A percentile compares a stretch with the other conserved stretches of the same genome.
Conservation (phyloP, 2,329 filamentous ascomycete species). For the Fusarium transvaalense region DNA sequence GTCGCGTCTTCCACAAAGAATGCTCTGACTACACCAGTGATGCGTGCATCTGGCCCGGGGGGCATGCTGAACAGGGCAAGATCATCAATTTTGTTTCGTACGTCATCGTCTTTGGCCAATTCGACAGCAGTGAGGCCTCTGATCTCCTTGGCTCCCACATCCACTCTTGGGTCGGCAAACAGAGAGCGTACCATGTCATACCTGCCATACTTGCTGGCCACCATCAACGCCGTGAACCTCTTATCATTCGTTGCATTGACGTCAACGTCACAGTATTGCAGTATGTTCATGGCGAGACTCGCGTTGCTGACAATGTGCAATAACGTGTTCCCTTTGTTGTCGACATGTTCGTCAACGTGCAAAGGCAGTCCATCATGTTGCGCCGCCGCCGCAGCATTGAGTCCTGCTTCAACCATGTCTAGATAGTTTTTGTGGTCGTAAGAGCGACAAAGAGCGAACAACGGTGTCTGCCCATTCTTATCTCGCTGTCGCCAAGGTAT, state of each 20-base stretch:
- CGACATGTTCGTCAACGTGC: slow-evolving; percentile 92
- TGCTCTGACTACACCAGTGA: slow-evolving; percentile 92
- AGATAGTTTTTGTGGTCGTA: slow-evolving; percentile 93
- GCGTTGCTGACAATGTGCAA: slow-evolving; percentile 95
- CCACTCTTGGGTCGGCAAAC: slow-evolving; percentile 88
- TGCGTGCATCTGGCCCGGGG: slow-evolving; percentile 79
- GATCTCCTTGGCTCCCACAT: slow-evolving; percentile 84
- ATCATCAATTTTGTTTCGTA: slow-evolving; percentile 96
- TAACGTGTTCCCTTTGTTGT: slow-evolving; percentile 92
- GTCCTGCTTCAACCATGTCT: slow-evolving; percentile 85
- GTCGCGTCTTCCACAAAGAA: slow-evolving; percentile 98
- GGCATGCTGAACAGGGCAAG: slow-evolving; percentile 84
- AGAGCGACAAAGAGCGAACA: slow-evolving; percentile 94
- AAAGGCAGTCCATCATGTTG: slow-evolving; percentile 85
- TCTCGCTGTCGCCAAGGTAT: slow-evolving; percentile 92
- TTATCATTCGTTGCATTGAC: slow-evolving; percentile 96
- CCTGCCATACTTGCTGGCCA: slow-evolving; percentile 97
- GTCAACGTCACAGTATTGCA: slow-evolving; percentile 91
- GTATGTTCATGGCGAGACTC: slow-evolving; percentile 77
- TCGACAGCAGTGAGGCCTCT: slow-evolving; percentile 94
- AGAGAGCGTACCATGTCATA: slow-evolving; percentile 92
- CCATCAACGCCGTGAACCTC: slow-evolving; percentile 95
- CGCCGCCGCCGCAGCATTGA: slow-evolving; percentile 77
- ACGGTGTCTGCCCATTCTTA: slow-evolving; percentile 96
- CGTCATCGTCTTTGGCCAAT: slow-evolving; percentile 96